These are phyloP conservation scores for Teunomyces kruisii DNA, from an alignment of 805 yeast species.

Conservation along the genomic window DNA sequence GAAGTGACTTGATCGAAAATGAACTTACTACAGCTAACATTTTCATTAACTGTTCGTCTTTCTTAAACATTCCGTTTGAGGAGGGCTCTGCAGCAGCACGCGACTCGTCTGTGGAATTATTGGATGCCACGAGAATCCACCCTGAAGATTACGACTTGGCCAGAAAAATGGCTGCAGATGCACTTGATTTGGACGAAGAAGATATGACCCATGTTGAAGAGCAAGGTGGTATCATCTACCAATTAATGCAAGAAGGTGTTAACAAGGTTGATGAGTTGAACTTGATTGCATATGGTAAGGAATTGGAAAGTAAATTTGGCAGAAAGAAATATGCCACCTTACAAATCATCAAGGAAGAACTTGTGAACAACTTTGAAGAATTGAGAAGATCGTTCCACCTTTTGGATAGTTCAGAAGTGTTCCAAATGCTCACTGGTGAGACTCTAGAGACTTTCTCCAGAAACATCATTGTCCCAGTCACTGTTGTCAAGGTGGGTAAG, in stretches of 20 bases:
- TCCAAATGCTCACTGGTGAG: constrained; percentile 89
- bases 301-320: constrained; percentile 70
- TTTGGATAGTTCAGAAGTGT: constrained; percentile 69
- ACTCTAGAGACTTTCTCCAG: constrained; percentile 62
- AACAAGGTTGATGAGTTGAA: constrained; percentile 81
- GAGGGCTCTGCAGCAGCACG: constrained; percentile 49
- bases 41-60: constrained; percentile 90
- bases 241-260: constrained; percentile 68
- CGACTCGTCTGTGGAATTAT: constrained; percentile 68
- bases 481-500: constrained; percentile 67
- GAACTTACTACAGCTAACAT: constrained; percentile 76
- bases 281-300: constrained; percentile 89
- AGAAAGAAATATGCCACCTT: constrained; percentile 76
- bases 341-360: constrained; percentile 81
- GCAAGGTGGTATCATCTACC: constrained; percentile 78
- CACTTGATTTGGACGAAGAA: constrained; percentile 93
- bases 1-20: constrained; percentile 83
- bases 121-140: constrained; percentile 95
- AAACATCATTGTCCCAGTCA: constrained; percentile 75
- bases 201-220: constrained; percentile 78
- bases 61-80: constrained; percentile 73
- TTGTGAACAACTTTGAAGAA: constrained; percentile 86
- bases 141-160: constrained; percentile 98
- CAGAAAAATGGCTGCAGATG: constrained; percentile 97
- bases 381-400: constrained; percentile 69